Evolutionary conservation across 345 rosid species (phyloP).

Genomic region (Lepidium sativum): DNA sequence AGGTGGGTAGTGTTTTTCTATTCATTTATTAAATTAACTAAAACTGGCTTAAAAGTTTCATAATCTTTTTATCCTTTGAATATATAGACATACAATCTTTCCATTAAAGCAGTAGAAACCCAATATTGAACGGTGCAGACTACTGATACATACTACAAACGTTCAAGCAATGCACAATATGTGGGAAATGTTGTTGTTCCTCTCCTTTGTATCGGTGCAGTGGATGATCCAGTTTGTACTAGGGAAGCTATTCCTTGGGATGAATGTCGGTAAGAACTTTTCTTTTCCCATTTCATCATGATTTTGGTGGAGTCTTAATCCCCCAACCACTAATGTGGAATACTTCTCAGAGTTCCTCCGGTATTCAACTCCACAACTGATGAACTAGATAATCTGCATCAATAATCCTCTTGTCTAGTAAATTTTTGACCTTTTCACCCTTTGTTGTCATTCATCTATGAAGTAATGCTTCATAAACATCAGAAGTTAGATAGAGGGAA

Average conservation of each 20-base stretch:
- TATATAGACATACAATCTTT: not conserved
- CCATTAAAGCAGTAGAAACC: not conserved
- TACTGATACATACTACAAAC: conserved; percentile 78
- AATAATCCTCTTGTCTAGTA: not conserved
- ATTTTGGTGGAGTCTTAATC: too few species aligned
- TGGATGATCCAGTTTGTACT: conserved; percentile 91
- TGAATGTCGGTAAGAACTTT: conserved; percentile 70
- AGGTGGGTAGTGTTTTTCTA: conserved; percentile 33
- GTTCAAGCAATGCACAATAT: conserved; percentile 59
- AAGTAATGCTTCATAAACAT: not conserved
- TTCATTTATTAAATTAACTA: not conserved
- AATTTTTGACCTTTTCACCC: not conserved
- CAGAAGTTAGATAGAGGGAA: not conserved
- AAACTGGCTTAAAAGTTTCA: not conserved
- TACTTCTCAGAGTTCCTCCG: not conserved
- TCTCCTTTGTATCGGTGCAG: conserved; percentile 73
- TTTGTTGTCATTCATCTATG: not conserved
- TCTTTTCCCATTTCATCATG: not conserved
- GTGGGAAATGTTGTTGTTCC: conserved; percentile 66
- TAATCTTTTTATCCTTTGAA: not conserved
- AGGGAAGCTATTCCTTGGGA: conserved; percentile 95
- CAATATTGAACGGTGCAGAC: conserved; percentile 46
- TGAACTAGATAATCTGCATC: not conserved
- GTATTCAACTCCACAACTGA: not conserved
- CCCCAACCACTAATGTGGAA: too few species aligned